phyloP scores from a whole-genome alignment of 495 filamentous ascomycete genomes.

The Trichoderma asperelloides region DNA sequence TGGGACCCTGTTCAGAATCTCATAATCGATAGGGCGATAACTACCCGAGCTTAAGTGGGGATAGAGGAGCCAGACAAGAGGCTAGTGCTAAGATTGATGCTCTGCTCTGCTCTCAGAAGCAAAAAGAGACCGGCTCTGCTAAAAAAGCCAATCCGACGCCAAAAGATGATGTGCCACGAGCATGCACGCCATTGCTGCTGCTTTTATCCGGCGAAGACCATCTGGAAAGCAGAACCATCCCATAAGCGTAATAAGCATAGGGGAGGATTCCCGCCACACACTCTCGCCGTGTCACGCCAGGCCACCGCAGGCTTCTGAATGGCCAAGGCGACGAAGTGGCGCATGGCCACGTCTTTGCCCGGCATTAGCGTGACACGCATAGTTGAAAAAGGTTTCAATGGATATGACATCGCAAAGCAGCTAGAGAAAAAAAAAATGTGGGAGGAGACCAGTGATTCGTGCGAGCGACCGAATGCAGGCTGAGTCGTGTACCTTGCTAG shows the following conservation, averaged over 20 bases:
- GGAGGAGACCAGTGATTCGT: not conserved
- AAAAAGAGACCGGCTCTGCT: too few relatives aligned
- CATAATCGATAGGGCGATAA: conserved; percentile 1
- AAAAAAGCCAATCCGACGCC: not conserved
- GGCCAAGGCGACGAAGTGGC: not conserved
- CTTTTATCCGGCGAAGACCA: not conserved
- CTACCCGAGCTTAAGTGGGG: not conserved
- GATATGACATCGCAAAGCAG: not conserved
- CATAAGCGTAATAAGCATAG: not conserved
- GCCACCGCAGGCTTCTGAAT: not conserved
- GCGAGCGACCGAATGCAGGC: not conserved
- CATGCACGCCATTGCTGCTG: not conserved
- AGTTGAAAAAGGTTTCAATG: not conserved
- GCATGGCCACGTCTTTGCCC: conserved; percentile 4
- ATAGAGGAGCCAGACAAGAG: not conserved
- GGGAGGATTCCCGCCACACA: not conserved
- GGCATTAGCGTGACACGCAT: not conserved
- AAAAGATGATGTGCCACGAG: not conserved
- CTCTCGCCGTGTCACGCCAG: conserved; percentile 1
- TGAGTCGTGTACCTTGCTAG: not conserved
- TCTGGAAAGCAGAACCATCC: not conserved
- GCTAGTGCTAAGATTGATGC: not conserved
- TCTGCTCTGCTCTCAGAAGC: not conserved
- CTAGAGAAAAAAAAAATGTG: not conserved
- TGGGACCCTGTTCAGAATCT: not conserved